Conservation (phyloP, 768 basidiomycete genomes). For the Trametes maxima region DNA sequence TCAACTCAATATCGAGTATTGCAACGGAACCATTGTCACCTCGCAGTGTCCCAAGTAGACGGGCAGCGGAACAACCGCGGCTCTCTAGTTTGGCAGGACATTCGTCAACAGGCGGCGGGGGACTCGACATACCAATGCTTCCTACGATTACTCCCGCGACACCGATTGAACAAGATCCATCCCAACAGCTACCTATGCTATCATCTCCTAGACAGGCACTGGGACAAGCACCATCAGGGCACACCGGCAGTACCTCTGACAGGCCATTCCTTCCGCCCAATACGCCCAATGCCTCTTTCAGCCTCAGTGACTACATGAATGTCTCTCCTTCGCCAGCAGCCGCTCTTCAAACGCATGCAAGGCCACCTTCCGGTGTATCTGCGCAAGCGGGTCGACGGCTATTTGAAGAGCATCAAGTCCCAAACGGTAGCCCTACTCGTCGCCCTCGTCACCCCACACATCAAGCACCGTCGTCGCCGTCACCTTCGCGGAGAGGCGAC, state of each 20-base stretch:
- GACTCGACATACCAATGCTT: constrained; percentile 29
- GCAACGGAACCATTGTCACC: constrained; percentile 22
- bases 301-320: constrained; percentile 73
- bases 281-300: constrained; percentile 49
- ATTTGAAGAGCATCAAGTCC: constrained; percentile 67
- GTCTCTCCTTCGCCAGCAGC: constrained; percentile 66
- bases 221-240: background rate
- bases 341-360: constrained; percentile 30
- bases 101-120: background rate
- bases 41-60: constrained; percentile 5
- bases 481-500: constrained; percentile 11
- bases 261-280: constrained; percentile 33
- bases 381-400: constrained; percentile 67
- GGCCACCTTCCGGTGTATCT: constrained; percentile 48
- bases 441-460: background rate
- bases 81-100: constrained; percentile 4
- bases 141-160: constrained; percentile 39
- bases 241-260: constrained; percentile 23
- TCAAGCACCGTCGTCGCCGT: constrained; percentile 4
- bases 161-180: constrained; percentile 20
- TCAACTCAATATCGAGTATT: constrained; percentile 44
- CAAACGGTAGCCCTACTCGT: constrained; percentile 1
- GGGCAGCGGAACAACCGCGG: background rate
- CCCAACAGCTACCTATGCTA: constrained; percentile 17
- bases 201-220: constrained; percentile 4